Conservation (phyloP, 208 protist genomes). For the Trichomonas vaginalis region DNA sequence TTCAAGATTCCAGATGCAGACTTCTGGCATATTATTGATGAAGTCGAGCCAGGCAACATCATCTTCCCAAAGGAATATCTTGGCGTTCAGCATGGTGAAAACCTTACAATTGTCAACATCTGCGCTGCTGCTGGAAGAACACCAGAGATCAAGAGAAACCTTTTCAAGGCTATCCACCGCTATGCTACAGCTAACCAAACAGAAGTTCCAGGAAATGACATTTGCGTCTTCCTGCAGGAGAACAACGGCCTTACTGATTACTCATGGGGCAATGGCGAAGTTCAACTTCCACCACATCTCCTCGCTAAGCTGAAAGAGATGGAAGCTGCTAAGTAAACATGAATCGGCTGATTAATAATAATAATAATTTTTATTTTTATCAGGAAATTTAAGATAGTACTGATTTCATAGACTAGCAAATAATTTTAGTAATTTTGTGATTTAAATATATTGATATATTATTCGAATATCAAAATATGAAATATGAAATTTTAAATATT, state of each 20-base stretch:
- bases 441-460: too few relatives aligned
- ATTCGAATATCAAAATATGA: too few relatives aligned
- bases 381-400: too few relatives aligned
- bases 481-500: too few relatives aligned
- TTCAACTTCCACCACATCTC: background rate
- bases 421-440: too few relatives aligned
- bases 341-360: too few relatives aligned
- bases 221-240: background rate
- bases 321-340: background rate
- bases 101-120: background rate
- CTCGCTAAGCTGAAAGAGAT: background rate
- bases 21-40: conserved; percentile 5
- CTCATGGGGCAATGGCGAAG: background rate
- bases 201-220: background rate
- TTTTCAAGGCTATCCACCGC: background rate
- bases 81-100: background rate
- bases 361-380: too few relatives aligned
- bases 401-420: too few relatives aligned
- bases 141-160: background rate
- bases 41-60: background rate
- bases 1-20: conserved; percentile 8
- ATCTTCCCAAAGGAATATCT: background rate
- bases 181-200: background rate
- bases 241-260: background rate
- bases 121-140: background rate